phyloP scores from a whole-genome alignment of 108 stramenopile species.

The Nannochloropsis salina region DNA sequence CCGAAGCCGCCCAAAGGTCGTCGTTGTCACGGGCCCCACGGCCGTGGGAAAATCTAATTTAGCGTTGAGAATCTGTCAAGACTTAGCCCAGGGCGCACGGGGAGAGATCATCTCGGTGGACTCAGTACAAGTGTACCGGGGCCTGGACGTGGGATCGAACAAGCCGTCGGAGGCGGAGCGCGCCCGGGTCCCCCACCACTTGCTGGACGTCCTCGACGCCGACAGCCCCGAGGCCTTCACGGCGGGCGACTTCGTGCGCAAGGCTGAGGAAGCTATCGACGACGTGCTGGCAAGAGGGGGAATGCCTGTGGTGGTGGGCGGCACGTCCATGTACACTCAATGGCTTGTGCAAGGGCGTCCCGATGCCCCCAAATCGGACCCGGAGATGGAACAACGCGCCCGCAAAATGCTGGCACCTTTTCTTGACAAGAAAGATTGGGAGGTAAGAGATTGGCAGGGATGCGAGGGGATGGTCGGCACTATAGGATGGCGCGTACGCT shows the following conservation, averaged over 20 bases:
- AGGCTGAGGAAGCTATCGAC: slow-evolving; percentile 42
- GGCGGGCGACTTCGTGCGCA: slow-evolving; percentile 76
- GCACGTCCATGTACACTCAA: slow-evolving; percentile 92
- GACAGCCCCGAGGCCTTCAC: slow-evolving; percentile 58
- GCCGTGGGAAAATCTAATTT: slow-evolving; percentile 83
- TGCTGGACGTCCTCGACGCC: slow-evolving; percentile 65
- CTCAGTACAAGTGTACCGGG: slow-evolving; percentile 83
- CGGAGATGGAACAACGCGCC: slow-evolving; percentile 28
- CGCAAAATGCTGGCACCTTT: slow-evolving; percentile 40
- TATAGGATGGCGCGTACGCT: neutral
- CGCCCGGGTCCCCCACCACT: slow-evolving; percentile 70
- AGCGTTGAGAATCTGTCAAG: slow-evolving; percentile 66
- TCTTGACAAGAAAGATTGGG: slow-evolving; percentile 63
- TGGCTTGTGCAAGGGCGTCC: slow-evolving; percentile 91
- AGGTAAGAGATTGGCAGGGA: slow-evolving; percentile 41
- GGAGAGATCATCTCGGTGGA: slow-evolving; percentile 80
- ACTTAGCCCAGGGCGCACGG: neutral
- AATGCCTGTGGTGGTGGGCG: slow-evolving; percentile 70
- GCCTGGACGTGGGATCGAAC: slow-evolving; percentile 84
- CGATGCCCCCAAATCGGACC: slow-evolving; percentile 66
- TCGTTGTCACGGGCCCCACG: slow-evolving; percentile 82
- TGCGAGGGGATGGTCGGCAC: neutral
- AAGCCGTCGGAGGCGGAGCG: slow-evolving; percentile 77
- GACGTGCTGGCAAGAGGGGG: slow-evolving; percentile 48
- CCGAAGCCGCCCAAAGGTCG: slow-evolving; percentile 34